Evolutionary conservation across 371 early-diverging fungal genomes (phyloP), one percentile per base, ranked within the genome.

Genomic region (Smittium culicis): DNA sequence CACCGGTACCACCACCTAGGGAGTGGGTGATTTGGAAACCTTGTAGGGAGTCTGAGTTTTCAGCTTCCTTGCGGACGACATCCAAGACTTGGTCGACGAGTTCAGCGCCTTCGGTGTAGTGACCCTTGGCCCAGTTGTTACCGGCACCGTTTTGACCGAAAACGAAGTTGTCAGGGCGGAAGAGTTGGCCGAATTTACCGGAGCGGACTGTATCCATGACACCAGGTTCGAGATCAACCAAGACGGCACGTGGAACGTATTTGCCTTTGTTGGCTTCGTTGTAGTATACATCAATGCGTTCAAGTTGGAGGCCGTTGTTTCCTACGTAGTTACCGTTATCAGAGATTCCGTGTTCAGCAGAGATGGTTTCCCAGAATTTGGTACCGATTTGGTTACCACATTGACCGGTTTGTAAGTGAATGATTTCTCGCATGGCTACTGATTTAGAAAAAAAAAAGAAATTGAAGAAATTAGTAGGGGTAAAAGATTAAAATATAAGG

Each of bases 221-320:
- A 62, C 97, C 99, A 59, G 99, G 99, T 82, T 99, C 99, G 58
- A 99, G 80, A 82, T 99, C 99, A 66, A 99, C 92, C 35, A 98
- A 32, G 20, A 60, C 20, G 30, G 25, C 45, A 28, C 66, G 45
- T 2, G 76, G 76, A 20, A 76, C 75, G 67, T 91, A 93, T 74
- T 90, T 87, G 61, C 83, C 86, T 65, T 79, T 77, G n/a, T 74
- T 78, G 27, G 91, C 88, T 79, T 99, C 98, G 75, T 92, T 94
- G 81, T 91, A 97, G 83, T 96, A 97, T 66, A 98, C 99, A 70
- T 95, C 96, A 79, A 96, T 92, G 71, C 96, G 90, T 82, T 98
- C 99, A 57, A 96, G 83, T 81, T 98, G 96, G 31, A 56, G 58
- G 32, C 31, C 35, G 69, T 89, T 85, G 72, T 87, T 85, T 67